phyloP scores from a whole-genome alignment of 371 early-diverging fungal species.

The Mucor velutinosus region DNA sequence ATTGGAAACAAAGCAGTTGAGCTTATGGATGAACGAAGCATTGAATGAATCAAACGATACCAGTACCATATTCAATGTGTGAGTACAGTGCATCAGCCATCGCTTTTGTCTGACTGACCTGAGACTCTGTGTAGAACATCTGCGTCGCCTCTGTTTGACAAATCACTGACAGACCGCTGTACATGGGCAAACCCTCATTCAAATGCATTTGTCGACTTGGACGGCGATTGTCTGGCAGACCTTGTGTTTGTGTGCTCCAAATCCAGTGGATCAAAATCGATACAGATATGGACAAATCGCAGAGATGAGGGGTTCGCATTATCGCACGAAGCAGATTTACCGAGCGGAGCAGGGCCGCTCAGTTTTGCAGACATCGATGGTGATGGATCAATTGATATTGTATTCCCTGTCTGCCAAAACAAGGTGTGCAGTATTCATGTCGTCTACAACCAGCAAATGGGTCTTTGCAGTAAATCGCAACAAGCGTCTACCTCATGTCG shows the following conservation, averaged over 20 bases:
- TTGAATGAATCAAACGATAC: slow-evolving; percentile 16
- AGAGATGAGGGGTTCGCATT: slow-evolving; percentile 65
- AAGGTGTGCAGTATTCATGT: slow-evolving; percentile 71
- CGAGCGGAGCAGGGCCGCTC: slow-evolving; percentile 75
- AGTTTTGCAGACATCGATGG: slow-evolving; percentile 92
- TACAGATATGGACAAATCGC: slow-evolving; percentile 81
- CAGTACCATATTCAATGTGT: slow-evolving; percentile 38
- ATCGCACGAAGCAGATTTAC: slow-evolving; percentile 60
- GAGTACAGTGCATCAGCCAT: slow-evolving; percentile 10
- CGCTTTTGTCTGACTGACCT: too few species aligned
- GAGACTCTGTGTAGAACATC: slow-evolving; percentile 26
- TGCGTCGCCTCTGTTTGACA: slow-evolving; percentile 27
- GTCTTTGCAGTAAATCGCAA: slow-evolving; percentile 64
- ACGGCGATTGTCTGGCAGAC: slow-evolving; percentile 93
- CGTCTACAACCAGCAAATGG: slow-evolving; percentile 83
- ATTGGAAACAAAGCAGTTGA: slow-evolving; percentile 36
- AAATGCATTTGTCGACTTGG: slow-evolving; percentile 87
- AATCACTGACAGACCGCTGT: slow-evolving; percentile 52
- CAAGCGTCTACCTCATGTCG: slow-evolving; percentile 54
- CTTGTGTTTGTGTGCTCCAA: slow-evolving; percentile 81
- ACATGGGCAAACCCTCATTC: slow-evolving; percentile 78
- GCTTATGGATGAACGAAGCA: slow-evolving; percentile 60
- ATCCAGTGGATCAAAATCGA: slow-evolving; percentile 39
- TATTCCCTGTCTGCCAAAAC: slow-evolving; percentile 69
- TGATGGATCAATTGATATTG: slow-evolving; percentile 86